A percentile compares a stretch with the other conserved stretches of the same genome.
phyloP scores from a whole-genome alignment of 306 rosid species.

The Medicago ruthenica region DNA sequence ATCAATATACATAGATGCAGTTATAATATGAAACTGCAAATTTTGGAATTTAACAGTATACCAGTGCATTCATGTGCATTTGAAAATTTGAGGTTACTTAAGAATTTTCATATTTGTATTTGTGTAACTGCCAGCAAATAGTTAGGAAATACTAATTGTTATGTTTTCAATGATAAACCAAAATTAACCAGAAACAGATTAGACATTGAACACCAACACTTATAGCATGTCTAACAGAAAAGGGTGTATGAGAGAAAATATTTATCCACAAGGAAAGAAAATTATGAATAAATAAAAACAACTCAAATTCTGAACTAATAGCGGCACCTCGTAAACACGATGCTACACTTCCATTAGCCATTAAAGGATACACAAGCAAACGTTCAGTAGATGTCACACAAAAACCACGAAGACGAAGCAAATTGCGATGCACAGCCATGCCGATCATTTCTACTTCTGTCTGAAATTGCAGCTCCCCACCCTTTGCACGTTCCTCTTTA shows the following conservation, averaged over 20 bases:
- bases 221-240: neutral
- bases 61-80: constrained; percentile 23
- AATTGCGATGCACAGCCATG: constrained; percentile 97
- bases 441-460: constrained; percentile 97
- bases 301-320: constrained; percentile 23
- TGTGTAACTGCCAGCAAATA: neutral
- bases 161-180: neutral
- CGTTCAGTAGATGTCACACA: constrained; percentile 99
- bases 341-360: constrained; percentile 96
- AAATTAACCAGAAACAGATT: neutral
- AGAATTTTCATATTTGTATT: constrained; percentile 11
- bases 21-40: constrained; percentile 6
- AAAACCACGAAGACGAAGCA: constrained; percentile 89
- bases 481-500: constrained; percentile 87
- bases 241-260: neutral
- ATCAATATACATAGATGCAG: constrained; percentile 31
- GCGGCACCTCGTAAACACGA: constrained; percentile 87
- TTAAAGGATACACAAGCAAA: constrained; percentile 89
- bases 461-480: constrained; percentile 94
- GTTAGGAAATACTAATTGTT: neutral
- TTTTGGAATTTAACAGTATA: neutral
- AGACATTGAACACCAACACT: neutral
- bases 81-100: constrained; percentile 22
- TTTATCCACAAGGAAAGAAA: neutral
- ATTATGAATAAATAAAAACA: constrained; percentile 28